Evolutionary conservation across 1,284 basidiomycete genomes (phyloP).

Genomic region (Anthracocystis setariae): DNA sequence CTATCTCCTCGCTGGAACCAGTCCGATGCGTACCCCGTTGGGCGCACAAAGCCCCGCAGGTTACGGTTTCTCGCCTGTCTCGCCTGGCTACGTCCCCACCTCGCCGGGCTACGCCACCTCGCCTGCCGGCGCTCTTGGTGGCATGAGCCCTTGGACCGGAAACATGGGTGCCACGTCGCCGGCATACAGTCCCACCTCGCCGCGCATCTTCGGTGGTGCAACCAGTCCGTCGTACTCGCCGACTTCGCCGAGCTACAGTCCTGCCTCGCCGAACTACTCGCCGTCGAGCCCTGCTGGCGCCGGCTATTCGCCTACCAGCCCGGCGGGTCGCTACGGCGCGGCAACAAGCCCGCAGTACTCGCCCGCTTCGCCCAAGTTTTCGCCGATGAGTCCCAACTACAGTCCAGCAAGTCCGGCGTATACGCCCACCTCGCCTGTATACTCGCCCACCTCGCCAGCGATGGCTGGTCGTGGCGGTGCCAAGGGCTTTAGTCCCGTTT

Average conservation of each 20-base stretch:
- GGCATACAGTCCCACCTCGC: conserved; percentile 72
- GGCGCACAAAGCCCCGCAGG: conserved; percentile 63
- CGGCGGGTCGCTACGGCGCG: conserved; percentile 65
- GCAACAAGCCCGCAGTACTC: conserved; percentile 71
- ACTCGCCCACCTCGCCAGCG: conserved; percentile 52
- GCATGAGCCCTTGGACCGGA: conserved; percentile 68
- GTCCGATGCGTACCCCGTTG: conserved; percentile 72
- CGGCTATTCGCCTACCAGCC: conserved; percentile 64
- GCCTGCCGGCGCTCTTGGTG: conserved; percentile 74
- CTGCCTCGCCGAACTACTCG: conserved; percentile 60
- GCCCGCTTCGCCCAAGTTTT: conserved; percentile 55
- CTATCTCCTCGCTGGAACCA: conserved; percentile 79
- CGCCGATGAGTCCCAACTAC: conserved; percentile 61
- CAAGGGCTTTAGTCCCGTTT: conserved; percentile 51
- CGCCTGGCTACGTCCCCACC: conserved; percentile 61
- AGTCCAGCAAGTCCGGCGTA: conserved; percentile 70
- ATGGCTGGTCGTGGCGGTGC: conserved; percentile 41
- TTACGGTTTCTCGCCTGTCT: conserved; percentile 64
- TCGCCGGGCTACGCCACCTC: conserved; percentile 63
- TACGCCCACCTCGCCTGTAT: conserved; percentile 64
- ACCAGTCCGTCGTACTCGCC: conserved; percentile 71
- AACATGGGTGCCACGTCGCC: conserved; percentile 73
- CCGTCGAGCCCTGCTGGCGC: conserved; percentile 56
- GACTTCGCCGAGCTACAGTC: conserved; percentile 70
- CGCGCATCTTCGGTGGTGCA: conserved; percentile 75